phyloP scores from a whole-genome alignment of 371 early-diverging fungal genomes.

The Cokeromyces recurvatus region DNA sequence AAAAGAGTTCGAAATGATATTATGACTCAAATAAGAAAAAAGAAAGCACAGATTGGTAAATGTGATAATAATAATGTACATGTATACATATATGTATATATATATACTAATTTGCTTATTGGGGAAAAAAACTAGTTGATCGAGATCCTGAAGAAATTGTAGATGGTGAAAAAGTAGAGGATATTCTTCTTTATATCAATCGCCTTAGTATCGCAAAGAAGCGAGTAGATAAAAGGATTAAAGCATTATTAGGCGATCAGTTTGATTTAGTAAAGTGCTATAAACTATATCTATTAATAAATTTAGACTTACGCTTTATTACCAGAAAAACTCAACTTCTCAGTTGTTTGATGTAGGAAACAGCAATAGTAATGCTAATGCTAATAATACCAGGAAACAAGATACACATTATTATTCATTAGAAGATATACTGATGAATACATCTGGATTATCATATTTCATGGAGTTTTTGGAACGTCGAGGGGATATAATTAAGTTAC shows the following conservation, averaged over 20 bases:
- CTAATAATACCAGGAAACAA: too few relatives aligned
- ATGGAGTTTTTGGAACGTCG: conserved; percentile 80
- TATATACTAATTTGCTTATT: too few relatives aligned
- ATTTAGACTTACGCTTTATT: not conserved
- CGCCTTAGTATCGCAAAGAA: conserved; percentile 69
- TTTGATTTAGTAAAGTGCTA: conserved; percentile 40
- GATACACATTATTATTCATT: too few relatives aligned
- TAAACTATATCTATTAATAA: too few relatives aligned
- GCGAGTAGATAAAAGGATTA: conserved; percentile 71
- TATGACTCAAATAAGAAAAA: conserved; percentile 72
- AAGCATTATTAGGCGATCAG: conserved; percentile 51
- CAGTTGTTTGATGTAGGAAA: conserved; percentile 22
- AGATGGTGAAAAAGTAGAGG: conserved; percentile 77
- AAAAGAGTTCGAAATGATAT: conserved; percentile 66
- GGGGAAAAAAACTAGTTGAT: conserved; percentile 35
- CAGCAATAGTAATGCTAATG: too few relatives aligned
- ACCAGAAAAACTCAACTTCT: conserved; percentile 20
- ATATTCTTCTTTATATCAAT: conserved; percentile 68
- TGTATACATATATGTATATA: too few relatives aligned
- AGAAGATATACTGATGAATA: conserved; percentile 59
- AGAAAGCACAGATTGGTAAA: conserved; percentile 51
- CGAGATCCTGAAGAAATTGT: conserved; percentile 69
- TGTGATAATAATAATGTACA: not conserved
- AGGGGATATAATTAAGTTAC: conserved; percentile 60
- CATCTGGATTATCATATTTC: conserved; percentile 69